These are phyloP conservation scores for Coemansia sp. DNA, from an alignment of 192 early-diverging fungal genomes.

Conservation along the genomic window DNA sequence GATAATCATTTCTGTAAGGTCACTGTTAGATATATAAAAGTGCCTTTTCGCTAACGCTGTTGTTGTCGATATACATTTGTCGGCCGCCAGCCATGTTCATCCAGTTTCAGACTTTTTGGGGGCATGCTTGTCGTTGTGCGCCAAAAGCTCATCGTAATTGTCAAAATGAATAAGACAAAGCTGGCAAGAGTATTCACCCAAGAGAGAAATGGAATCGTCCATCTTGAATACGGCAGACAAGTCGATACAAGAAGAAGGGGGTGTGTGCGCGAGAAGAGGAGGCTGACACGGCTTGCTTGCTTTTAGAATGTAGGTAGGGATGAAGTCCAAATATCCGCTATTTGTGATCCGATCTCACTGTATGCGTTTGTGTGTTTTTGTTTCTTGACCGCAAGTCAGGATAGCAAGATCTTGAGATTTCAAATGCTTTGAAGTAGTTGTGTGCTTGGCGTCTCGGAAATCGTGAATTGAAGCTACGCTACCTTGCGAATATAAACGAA, in stretches of 20 bases:
- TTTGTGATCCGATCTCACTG: background rate
- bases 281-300: background rate
- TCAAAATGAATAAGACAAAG: constrained; percentile 20
- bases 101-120: background rate
- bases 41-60: background rate
- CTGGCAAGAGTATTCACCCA: constrained; percentile 5
- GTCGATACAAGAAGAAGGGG: background rate
- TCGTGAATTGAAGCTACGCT: background rate
- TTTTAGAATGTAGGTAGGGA: background rate
- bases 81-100: no score
- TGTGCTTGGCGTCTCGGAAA: background rate
- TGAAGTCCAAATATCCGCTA: background rate
- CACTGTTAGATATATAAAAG: no score
- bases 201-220: background rate
- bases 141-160: constrained; percentile 21
- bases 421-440: background rate
- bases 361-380: background rate
- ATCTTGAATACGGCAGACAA: background rate
- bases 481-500: background rate
- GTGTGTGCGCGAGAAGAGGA: background rate
- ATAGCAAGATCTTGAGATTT: background rate
- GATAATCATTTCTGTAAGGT: no score
- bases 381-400: constrained; percentile 3
- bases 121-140: constrained; percentile 17
- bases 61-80: background rate